Conservation (phyloP, 169 alveolate species). For the Plasmodium falciparum region DNA sequence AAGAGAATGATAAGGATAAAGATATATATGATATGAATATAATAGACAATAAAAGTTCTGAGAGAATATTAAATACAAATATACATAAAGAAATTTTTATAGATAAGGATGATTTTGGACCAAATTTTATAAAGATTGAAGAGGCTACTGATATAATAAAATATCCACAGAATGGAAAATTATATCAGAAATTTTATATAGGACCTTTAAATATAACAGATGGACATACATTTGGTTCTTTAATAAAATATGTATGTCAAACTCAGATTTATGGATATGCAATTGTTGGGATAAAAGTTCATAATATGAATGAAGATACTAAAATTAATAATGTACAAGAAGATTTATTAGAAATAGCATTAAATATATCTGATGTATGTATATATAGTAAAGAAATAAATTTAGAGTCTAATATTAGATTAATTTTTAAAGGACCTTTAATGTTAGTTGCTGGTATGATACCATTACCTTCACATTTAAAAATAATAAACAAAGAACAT, state of each 20-base stretch:
- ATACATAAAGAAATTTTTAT: slow-evolving; percentile 53
- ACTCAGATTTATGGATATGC: slow-evolving; percentile 89
- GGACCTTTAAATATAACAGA: slow-evolving; percentile 89
- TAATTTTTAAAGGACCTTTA: slow-evolving; percentile 84
- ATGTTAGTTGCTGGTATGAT: slow-evolving; percentile 87
- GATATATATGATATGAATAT: background rate
- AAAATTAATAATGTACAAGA: slow-evolving; percentile 82
- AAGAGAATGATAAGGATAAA: background rate
- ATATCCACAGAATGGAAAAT: slow-evolving; percentile 80
- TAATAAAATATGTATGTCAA: slow-evolving; percentile 83
- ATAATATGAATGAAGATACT: slow-evolving; percentile 84
- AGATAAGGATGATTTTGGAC: slow-evolving; percentile 71
- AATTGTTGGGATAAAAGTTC: slow-evolving; percentile 86
- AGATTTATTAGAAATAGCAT: slow-evolving; percentile 86
- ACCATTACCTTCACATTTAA: slow-evolving; percentile 85
- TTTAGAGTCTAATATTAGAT: slow-evolving; percentile 82
- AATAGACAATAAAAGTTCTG: background rate
- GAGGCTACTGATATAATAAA: slow-evolving; percentile 73
- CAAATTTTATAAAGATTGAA: slow-evolving; percentile 59
- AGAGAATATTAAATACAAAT: slow-evolving; percentile 24
- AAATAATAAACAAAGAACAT: slow-evolving; percentile 82
- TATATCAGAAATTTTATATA: slow-evolving; percentile 87
- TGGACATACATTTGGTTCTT: slow-evolving; percentile 90
- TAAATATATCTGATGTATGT: slow-evolving; percentile 85
- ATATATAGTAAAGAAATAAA: slow-evolving; percentile 12